Evolutionary conservation across 2,329 filamentous ascomycete genomes (phyloP).

Genomic region (Penicillium capsulatum): DNA sequence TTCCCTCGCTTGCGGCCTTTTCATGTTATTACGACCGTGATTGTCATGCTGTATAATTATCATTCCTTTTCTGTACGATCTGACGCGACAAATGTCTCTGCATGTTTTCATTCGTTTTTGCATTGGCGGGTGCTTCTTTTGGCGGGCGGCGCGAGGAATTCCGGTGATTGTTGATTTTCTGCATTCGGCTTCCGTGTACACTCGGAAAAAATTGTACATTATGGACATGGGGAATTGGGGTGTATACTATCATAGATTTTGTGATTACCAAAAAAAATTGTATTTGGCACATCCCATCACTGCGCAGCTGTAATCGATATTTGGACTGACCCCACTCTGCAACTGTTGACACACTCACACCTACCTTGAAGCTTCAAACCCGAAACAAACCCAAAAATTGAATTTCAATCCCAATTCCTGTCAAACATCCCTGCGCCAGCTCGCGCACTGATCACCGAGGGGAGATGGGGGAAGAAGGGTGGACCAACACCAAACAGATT

Average conservation of each 20-base stretch:
- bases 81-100: conserved; percentile 19
- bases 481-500: no score
- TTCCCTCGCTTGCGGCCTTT: conserved; percentile 17
- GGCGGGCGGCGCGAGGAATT: conserved; percentile 9
- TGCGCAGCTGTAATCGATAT: no score
- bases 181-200: conserved; percentile 1
- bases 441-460: no score
- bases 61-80: conserved; percentile 18
- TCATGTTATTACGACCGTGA: conserved; percentile 20
- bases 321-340: no score
- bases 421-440: no score
- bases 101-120: conserved; percentile 16
- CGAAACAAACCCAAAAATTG: not conserved
- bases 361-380: no score
- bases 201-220: conserved; percentile 11
- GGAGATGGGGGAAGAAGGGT: no score
- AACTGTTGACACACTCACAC: no score
- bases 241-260: conserved; percentile 3
- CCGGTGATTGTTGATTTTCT: not conserved
- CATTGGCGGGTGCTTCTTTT: conserved; percentile 19
- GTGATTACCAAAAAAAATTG: not conserved
- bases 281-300: no score
- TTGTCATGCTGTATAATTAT: conserved; percentile 21
- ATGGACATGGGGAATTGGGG: conserved; percentile 6
- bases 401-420: not conserved